phyloP scores from a whole-genome alignment of 495 filamentous ascomycete genomes.

The Penicillium lagena region DNA sequence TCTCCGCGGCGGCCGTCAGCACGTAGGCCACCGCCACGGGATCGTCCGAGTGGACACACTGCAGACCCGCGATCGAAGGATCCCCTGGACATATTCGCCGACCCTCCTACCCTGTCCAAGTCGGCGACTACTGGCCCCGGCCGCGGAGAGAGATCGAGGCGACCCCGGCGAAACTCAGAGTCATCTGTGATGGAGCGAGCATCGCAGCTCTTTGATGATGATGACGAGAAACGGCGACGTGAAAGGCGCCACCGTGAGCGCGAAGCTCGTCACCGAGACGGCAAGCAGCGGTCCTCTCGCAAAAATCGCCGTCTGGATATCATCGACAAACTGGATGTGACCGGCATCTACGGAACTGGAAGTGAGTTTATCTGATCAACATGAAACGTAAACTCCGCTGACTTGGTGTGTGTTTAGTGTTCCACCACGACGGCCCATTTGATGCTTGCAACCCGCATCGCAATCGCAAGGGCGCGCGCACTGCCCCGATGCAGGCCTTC shows the following conservation, averaged over 20 bases:
- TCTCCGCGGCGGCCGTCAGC: slow-evolving; percentile 20
- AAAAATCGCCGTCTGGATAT: slow-evolving; percentile 70
- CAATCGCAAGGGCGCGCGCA: slow-evolving; percentile 75
- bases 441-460: slow-evolving; percentile 96
- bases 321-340: slow-evolving; percentile 96
- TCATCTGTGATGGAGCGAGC: slow-evolving; percentile 74
- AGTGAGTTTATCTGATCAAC: slow-evolving; percentile 51
- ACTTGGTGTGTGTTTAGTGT: slow-evolving; percentile 51
- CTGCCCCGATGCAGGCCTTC: slow-evolving; percentile 95
- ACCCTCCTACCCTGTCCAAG: slow-evolving; percentile 38
- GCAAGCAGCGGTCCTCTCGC: slow-evolving; percentile 36
- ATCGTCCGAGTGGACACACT: slow-evolving; percentile 18
- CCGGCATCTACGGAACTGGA: slow-evolving; percentile 92
- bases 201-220: slow-evolving; percentile 53
- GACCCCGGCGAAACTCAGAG: slow-evolving; percentile 85
- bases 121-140: slow-evolving; percentile 17
- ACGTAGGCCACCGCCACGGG: slow-evolving; percentile 24
- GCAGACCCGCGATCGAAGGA: slow-evolving; percentile 25
- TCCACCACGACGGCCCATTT: slow-evolving; percentile 98
- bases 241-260: slow-evolving; percentile 69
- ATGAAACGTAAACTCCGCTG: not conserved
- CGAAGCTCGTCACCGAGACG: slow-evolving; percentile 54
- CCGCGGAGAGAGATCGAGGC: slow-evolving; percentile 30
- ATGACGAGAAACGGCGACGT: slow-evolving; percentile 69
- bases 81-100: slow-evolving; percentile 54